Conservation (phyloP, 768 basidiomycete species). For the Rhodotorula diobovata region DNA sequence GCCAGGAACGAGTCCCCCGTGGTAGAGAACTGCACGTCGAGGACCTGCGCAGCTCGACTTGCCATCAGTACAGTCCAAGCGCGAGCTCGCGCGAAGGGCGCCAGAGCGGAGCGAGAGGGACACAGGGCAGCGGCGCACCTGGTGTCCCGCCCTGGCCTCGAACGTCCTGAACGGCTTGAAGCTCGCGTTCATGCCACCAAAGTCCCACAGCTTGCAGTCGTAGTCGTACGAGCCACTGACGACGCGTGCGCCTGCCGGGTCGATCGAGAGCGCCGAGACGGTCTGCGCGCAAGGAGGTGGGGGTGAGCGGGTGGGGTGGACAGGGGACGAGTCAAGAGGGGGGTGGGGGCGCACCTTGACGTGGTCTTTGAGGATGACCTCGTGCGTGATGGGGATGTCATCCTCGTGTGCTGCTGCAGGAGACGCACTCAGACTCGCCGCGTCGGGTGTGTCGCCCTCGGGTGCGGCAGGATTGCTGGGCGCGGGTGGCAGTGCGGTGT, state of each 20-base stretch:
- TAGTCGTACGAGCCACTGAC: constrained; percentile 93
- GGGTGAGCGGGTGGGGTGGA: neutral
- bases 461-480: neutral
- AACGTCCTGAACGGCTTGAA: constrained; percentile 92
- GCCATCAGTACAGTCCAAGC: neutral
- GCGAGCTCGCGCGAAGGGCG: too few species aligned
- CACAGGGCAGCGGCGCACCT: constrained; percentile 5
- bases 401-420: constrained; percentile 50
- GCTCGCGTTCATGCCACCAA: constrained; percentile 87
- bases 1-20: constrained; percentile 73
- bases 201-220: constrained; percentile 98
- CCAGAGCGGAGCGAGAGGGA: neutral
- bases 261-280: constrained; percentile 82
- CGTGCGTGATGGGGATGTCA: constrained; percentile 81
- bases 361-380: constrained; percentile 88
- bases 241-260: constrained; percentile 88
- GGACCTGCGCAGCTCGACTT: constrained; percentile 64
- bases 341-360: constrained; percentile 57
- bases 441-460: constrained; percentile 13
- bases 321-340: neutral
- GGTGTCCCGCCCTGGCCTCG: constrained; percentile 58
- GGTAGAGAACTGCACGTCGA: constrained; percentile 82
- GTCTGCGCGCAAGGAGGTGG: constrained; percentile 50
- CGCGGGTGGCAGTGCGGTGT: neutral
- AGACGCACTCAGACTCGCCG: neutral